Evolutionary conservation across 2,329 filamentous ascomycete genomes (phyloP), one percentile per base, ranked within the genome.

Genomic region (Monilinia vaccinii-corymbosi): DNA sequence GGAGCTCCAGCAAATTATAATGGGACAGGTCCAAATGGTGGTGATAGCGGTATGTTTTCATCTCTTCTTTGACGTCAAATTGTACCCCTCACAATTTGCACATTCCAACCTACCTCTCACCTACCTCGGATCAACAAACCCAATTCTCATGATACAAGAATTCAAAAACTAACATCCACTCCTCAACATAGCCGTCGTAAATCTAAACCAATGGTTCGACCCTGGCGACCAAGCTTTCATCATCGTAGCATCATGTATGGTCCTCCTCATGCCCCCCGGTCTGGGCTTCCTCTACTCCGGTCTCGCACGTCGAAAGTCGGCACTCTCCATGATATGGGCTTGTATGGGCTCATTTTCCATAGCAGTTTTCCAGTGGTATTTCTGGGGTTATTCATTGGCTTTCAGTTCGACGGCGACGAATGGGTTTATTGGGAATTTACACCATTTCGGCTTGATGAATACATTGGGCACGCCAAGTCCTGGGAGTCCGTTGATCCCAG

Each of bases 221-320:
- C 79, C 91, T 7, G 94, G 94, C 71, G 94, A 99, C 75, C 88
- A 92, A 77, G 90, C 92, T 73, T 97, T 89, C 78, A 97, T 97
- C 75, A 81, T 97, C 74, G 75, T 97, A 69, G 81, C 89, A 62
- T 84, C 92, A 63, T 92, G 89, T 73, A 96, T 97, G 87, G 93
- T 97, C 66, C 77, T 97, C 77, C 78, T 97, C 76, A 99, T 97
- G 94, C 81, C 97, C 34, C 94, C 94, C 34, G 94, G 94, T 69
- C 92, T 99, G 69, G 92, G 91, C 60, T 97, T 99, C 76, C 85
- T 99, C 66, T 99, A 99, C 79, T 97, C 93, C 14, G 94, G 94
- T 67, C 87, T 97, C 67, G 93, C 94, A n/a, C 88, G 94, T 67
- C 85, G 94, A 80, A 99, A 99, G 79, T 97, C 94, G 6, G 94